These are phyloP conservation scores for Tricholomella constricta DNA, from an alignment of 768 basidiomycete species.

Conservation along the genomic window DNA sequence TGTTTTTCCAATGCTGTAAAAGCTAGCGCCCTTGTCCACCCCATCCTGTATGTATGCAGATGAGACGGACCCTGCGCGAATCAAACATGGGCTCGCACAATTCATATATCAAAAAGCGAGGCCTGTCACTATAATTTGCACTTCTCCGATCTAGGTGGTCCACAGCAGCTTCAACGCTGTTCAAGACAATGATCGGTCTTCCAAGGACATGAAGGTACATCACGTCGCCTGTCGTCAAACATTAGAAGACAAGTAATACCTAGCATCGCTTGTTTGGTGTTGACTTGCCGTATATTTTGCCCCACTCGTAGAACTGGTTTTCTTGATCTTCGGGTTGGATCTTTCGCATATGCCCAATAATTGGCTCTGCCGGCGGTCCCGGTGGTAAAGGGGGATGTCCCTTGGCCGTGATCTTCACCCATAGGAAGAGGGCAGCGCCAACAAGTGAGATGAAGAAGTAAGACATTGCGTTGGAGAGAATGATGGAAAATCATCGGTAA, in stretches of 20 bases:
- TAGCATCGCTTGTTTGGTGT: too few relatives aligned
- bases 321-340: conserved; percentile 1
- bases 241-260: background rate
- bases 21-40: conserved; percentile 1
- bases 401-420: too few relatives aligned
- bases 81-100: conserved; percentile 6
- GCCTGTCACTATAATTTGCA: conserved; percentile 36
- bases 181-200: conserved; percentile 28
- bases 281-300: conserved; percentile 6
- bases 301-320: conserved; percentile 5
- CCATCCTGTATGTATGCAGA: conserved; percentile 5
- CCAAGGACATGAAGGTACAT: conserved; percentile 23
- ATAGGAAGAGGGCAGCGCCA: too few relatives aligned
- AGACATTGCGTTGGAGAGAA: too few relatives aligned
- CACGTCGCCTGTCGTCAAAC: conserved; percentile 13
- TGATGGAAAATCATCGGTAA: too few relatives aligned
- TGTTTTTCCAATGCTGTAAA: conserved; percentile 21
- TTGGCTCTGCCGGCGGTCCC: conserved; percentile 9
- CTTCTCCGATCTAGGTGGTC: conserved; percentile 46
- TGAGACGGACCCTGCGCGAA: background rate
- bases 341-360: conserved; percentile 8
- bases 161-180: conserved; percentile 33
- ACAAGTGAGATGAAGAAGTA: too few relatives aligned
- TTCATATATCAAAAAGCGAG: conserved; percentile 22
- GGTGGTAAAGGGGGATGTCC: conserved; percentile 10